Percentiles rank a stretch among this genome's conserved stretches.
Evolutionary conservation across 1,284 basidiomycete genomes (phyloP).

Genomic region (Vanrija pseudolonga): DNA sequence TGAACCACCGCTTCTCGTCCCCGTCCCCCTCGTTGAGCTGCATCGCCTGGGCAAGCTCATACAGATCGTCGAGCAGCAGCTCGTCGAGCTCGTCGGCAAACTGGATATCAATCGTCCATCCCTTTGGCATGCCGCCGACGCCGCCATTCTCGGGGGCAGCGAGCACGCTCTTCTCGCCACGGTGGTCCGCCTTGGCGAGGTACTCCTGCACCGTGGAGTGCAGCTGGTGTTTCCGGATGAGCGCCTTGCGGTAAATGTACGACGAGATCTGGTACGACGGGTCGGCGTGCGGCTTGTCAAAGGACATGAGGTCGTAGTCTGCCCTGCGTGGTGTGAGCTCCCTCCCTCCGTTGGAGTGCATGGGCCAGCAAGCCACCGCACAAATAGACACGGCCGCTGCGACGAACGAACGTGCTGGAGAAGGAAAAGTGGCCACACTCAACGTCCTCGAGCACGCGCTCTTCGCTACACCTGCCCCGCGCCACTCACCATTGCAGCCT

Average conservation of each 20-base stretch:
- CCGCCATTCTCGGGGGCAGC: not conserved
- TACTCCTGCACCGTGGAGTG: constrained; percentile 72
- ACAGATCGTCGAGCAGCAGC: constrained; percentile 87
- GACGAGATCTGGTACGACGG: constrained; percentile 66
- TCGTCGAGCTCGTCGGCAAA: constrained; percentile 96
- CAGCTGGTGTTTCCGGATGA: constrained; percentile 93
- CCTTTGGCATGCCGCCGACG: constrained; percentile 62
- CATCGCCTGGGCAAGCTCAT: constrained; percentile 70
- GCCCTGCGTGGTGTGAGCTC: constrained; percentile 39
- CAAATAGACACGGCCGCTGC: too few relatives aligned
- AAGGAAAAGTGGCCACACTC: constrained; percentile 16
- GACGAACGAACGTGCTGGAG: constrained; percentile 11
- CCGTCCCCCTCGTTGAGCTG: constrained; percentile 49
- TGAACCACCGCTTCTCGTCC: constrained; percentile 67
- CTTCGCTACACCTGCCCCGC: too few relatives aligned
- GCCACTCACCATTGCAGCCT: constrained; percentile 44
- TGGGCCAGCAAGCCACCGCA: not conserved
- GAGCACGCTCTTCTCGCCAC: constrained; percentile 19
- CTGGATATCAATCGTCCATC: constrained; percentile 84
- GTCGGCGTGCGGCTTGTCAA: constrained; percentile 59
- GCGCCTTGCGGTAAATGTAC: constrained; percentile 84
- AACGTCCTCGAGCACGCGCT: too few relatives aligned
- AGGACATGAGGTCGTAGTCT: constrained; percentile 73
- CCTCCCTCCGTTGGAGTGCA: not conserved
- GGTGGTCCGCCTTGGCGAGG: constrained; percentile 61